phyloP scores from a whole-genome alignment of 805 yeast species.

The Yarrowia osloensis region DNA sequence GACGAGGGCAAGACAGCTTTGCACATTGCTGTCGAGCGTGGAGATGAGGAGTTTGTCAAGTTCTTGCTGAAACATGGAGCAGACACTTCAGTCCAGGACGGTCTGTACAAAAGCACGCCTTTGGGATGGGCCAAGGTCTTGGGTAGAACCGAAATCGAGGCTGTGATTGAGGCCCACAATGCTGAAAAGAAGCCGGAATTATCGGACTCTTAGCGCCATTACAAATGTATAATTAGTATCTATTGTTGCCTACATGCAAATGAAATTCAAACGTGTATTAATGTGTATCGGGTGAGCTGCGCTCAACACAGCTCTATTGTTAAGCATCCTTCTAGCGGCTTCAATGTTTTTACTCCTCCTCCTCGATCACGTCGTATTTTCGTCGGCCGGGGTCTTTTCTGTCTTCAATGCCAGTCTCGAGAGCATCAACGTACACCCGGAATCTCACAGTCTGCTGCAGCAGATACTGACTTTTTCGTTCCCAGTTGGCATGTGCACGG shows the following conservation, averaged over 20 bases:
- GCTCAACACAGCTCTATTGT: not conserved
- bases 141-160: not conserved
- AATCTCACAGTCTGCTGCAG: constrained; percentile 40
- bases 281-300: not conserved
- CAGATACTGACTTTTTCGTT: constrained; percentile 40
- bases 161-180: not conserved
- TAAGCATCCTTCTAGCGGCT: not conserved
- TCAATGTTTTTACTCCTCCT: not conserved
- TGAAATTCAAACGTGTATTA: not conserved
- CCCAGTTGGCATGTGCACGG: constrained; percentile 43
- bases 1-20: constrained; percentile 9
- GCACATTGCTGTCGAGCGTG: constrained; percentile 15
- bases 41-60: constrained; percentile 14
- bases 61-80: not conserved
- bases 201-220: not conserved
- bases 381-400: constrained; percentile 14
- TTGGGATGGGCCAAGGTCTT: constrained; percentile 5
- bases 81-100: not conserved
- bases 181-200: not conserved
- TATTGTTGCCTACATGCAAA: too few relatives aligned
- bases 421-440: constrained; percentile 38
- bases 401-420: constrained; percentile 35
- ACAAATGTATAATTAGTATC: not conserved
- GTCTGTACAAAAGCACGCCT: not conserved
- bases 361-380: constrained; percentile 6